Evolutionary conservation across 192 early-diverging fungal genomes (phyloP), one percentile per base, ranked within the genome.

Genomic region (Chytriomyces sp.): DNA sequence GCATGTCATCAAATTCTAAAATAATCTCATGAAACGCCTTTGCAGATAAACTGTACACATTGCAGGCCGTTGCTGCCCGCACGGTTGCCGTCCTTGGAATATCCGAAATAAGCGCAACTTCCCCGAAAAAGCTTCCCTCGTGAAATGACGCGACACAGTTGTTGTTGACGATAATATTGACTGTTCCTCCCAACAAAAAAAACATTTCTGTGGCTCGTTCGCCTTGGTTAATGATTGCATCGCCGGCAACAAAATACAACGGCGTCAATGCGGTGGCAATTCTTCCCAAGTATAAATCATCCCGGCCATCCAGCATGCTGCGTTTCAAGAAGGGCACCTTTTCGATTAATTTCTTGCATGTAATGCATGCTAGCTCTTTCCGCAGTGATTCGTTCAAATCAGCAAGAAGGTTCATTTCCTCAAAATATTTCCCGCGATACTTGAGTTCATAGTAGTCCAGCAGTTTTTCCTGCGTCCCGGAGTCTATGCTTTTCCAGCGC

Each of bases 171-270:
- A 79, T 10, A 13, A 81, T 68, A 47, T 72, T 60, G 7, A 81
- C 69, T 6, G 16, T 26, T 10, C 80, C 80, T 18, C 59, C 26
- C 13, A 64, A 43, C 28, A 81, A 82, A 76, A 81, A 81, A 53
- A 82, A 81, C 80, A 81, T 81, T 57, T 70, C 80, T 1, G 69
- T 81, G 0, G 81, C 80, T 6, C 53, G 67, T 57, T 80, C 79
- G 26, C 79, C 79, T 60, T 80, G 79, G 13, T 24, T 77, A 8
- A 75, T 43, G 18, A 81, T 68, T 47, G 20, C 26, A 45, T 81
- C 80, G 0, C 79, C 80, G 6, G 57, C 16, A 20, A 81, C 64
- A 61, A 45, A 81, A 46, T 50, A 81, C n/a, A 77, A n/a, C 6
- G 65, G 50, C 9, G 16, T 65, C 35, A 81, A 74, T 18, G 80